phyloP scores from a whole-genome alignment of 768 basidiomycete genomes.

The Mycena leptocephala region DNA sequence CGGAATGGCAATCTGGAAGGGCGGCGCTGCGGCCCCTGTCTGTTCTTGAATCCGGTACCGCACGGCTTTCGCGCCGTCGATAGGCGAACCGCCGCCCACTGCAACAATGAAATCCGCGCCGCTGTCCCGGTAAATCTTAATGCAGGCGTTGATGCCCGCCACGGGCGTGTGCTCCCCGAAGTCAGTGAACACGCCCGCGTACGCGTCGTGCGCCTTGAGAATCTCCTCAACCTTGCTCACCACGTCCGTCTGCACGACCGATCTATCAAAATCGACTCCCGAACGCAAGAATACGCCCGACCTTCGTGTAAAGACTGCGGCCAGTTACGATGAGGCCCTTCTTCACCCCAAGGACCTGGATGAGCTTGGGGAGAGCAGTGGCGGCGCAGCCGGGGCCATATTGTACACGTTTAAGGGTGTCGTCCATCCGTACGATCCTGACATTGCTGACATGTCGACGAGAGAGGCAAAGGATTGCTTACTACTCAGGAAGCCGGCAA shows the following conservation, averaged over 20 bases:
- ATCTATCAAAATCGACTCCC: background rate
- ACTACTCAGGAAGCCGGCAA: background rate
- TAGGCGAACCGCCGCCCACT: slow-evolving; percentile 86
- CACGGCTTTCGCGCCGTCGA: slow-evolving; percentile 86
- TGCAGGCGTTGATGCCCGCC: slow-evolving; percentile 73
- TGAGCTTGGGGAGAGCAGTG: slow-evolving; percentile 76
- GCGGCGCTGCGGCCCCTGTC: slow-evolving; percentile 64
- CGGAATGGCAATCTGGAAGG: slow-evolving; percentile 82
- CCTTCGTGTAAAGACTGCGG: slow-evolving; percentile 78
- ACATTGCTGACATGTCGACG: slow-evolving; percentile 25
- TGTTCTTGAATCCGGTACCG: slow-evolving; percentile 75
- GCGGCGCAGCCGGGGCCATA: slow-evolving; percentile 81
- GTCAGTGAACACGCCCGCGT: slow-evolving; percentile 78
- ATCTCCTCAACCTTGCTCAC: slow-evolving; percentile 70
- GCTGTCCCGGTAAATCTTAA: slow-evolving; percentile 68
- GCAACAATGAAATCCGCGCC: slow-evolving; percentile 80
- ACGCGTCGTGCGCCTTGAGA: slow-evolving; percentile 71
- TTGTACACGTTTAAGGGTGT: slow-evolving; percentile 77
- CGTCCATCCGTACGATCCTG: slow-evolving; percentile 80
- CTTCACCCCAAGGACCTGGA: slow-evolving; percentile 67
- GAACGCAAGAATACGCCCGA: slow-evolving; percentile 34
- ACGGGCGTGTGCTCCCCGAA: slow-evolving; percentile 85
- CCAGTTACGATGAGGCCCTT: slow-evolving; percentile 85
- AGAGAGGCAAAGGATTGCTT: background rate
- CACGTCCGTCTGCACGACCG: slow-evolving; percentile 67